Evolutionary conservation across 768 basidiomycete species (phyloP), one percentile per base, ranked within the genome.

Genomic region (Calocybe cyanea): DNA sequence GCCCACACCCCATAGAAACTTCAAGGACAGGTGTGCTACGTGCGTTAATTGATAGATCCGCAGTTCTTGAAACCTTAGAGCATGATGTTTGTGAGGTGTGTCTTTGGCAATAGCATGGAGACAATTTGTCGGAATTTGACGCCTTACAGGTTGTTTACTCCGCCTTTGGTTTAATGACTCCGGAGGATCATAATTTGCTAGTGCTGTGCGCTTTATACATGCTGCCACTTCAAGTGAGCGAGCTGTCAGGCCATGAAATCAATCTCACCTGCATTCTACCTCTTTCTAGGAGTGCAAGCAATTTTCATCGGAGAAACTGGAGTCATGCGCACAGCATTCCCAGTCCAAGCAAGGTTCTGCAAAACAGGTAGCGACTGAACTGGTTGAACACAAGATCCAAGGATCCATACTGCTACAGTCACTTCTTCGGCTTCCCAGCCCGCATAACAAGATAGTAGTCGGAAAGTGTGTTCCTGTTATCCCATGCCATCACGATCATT

Each of bases 381-480:
- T 70, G 1, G 58, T 80, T 33, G 84, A 83, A 57, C 81, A 85
- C 6, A 87, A 80, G 55, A 77, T 85, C 10, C 91, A 92, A 60
- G 95, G 95, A 1, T 87, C 89, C 2, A 64, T 97, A 14, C 65
- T 99, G 10, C 64, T 97, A 2, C 93, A 98, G 63, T 82, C 87
- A 2, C 67, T 97, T 48, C 74, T 97, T 19, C 76, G 74, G 23
- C 72, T 96, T 18, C 64, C 78, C 0, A 71, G 76, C 7, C 81
- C 85, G 1, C 77, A 85, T 53, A 86, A 88, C 56, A 71, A 77
- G 38, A 64, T 78, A 18, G 80, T 93, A 3, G 65, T 85, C 18
- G 73, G 85, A 23, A 88, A 85, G 92, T 90, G 49, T 47, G 68
- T 43, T 11, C 17, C 43, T 30, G 20, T n/a, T 24, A 52, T 58